Conservation (phyloP, 306 rosid genomes). For the Cucurbita maxima region DNA sequence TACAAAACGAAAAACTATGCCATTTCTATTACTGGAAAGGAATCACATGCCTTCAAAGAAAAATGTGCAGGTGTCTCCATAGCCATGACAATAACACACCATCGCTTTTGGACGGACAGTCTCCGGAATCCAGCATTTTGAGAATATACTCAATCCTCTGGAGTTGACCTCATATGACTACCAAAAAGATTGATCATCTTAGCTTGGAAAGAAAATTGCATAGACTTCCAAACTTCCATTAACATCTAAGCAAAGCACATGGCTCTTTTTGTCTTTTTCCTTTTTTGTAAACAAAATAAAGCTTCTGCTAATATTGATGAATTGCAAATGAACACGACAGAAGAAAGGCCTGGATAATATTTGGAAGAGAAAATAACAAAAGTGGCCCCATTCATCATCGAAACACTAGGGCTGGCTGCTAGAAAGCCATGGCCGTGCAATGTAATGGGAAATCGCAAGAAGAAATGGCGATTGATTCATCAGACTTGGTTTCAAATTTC, state of each 20-base stretch:
- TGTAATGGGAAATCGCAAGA: not conserved
- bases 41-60: slow-evolving; percentile 79
- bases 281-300: not conserved
- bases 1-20: not conserved
- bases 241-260: not conserved
- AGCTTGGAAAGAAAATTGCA: not conserved
- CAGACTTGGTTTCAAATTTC: not conserved
- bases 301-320: not conserved
- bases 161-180: slow-evolving; percentile 65
- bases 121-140: slow-evolving; percentile 75
- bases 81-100: slow-evolving; percentile 79
- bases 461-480: not conserved
- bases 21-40: not conserved
- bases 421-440: not conserved
- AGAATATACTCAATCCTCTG: slow-evolving; percentile 56
- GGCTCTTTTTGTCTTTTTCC: not conserved
- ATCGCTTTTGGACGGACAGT: slow-evolving; percentile 49
- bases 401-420: not conserved
- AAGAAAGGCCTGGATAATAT: no score
- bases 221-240: not conserved
- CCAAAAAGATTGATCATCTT: slow-evolving; percentile 9
- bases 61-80: slow-evolving; percentile 88
- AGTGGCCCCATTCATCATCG: not conserved
- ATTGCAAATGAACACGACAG: not conserved
- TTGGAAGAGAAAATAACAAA: no score